Conservation (phyloP, 345 rosid genomes). For the Isatis tinctoria region DNA sequence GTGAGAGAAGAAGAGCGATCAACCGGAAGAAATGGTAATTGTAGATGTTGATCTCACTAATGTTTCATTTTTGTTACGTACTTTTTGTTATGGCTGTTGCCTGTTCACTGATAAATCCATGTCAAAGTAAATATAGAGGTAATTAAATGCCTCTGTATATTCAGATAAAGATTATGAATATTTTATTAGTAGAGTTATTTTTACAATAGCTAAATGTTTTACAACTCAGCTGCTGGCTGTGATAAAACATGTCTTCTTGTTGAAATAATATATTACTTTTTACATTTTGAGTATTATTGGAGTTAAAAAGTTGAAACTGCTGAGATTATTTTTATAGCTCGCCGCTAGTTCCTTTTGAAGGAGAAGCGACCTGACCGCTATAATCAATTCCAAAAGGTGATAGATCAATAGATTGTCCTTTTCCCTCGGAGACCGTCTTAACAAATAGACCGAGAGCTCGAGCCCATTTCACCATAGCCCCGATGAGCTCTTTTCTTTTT, state of each 20-base stretch:
- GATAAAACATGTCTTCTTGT: not conserved
- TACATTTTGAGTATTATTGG: not conserved
- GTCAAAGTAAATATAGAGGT: too few relatives aligned
- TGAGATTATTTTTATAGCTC: not conserved
- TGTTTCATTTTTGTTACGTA: too few relatives aligned
- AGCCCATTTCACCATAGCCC: constrained; percentile 16
- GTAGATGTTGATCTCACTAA: too few relatives aligned
- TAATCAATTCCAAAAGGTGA: constrained; percentile 20
- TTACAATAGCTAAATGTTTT: not conserved
- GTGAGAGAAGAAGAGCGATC: too few relatives aligned
- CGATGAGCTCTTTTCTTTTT: not conserved
- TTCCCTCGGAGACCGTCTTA: constrained; percentile 1
- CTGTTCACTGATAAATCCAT: too few relatives aligned
- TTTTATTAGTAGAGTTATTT: not conserved
- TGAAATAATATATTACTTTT: not conserved
- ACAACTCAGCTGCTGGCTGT: not conserved
- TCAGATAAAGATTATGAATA: not conserved
- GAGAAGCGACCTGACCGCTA: not conserved
- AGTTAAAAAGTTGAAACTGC: not conserved
- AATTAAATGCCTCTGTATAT: not conserved
- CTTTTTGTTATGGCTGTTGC: too few relatives aligned
- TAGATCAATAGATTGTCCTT: constrained; percentile 17
- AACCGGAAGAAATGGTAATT: too few relatives aligned
- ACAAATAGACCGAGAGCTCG: constrained; percentile 1
- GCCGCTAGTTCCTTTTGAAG: not conserved